These are phyloP conservation scores for Luffa aegyptiaca DNA, from an alignment of 306 rosid genomes.

Conservation along the genomic window DNA sequence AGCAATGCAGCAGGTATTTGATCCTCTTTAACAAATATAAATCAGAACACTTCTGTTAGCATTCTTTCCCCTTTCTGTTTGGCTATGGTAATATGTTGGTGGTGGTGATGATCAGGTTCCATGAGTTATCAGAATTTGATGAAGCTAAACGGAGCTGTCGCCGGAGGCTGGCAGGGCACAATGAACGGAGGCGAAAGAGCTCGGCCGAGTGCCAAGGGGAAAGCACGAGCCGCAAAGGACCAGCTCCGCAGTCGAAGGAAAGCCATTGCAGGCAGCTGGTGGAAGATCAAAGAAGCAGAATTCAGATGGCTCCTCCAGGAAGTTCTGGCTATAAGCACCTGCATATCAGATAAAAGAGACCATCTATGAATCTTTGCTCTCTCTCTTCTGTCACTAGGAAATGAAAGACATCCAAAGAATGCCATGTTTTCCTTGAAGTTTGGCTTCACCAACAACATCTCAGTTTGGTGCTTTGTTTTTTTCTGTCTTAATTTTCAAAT, in stretches of 20 bases:
- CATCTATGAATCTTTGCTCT: slow-evolving; percentile 24
- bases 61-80: neutral
- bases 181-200: slow-evolving; percentile 69
- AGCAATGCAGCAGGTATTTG: slow-evolving; percentile 95
- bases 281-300: slow-evolving; percentile 31
- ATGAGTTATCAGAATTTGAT: slow-evolving; percentile 70
- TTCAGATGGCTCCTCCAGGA: slow-evolving; percentile 30
- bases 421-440: neutral
- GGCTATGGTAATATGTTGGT: neutral
- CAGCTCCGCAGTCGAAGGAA: slow-evolving; percentile 21
- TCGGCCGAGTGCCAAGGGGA: slow-evolving; percentile 36
- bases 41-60: neutral
- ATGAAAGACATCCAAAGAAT: neutral
- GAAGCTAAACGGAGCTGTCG: slow-evolving; percentile 93
- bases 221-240: slow-evolving; percentile 29
- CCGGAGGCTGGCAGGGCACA: slow-evolving; percentile 71
- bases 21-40: neutral
- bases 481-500: neutral
- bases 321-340: slow-evolving; percentile 41
- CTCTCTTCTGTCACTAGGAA: slow-evolving; percentile 72
- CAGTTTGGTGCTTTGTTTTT: neutral
- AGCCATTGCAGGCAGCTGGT: slow-evolving; percentile 24
- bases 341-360: slow-evolving; percentile 30
- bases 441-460: neutral
- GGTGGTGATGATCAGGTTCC: slow-evolving; percentile 44